Evolutionary conservation across 2,329 filamentous ascomycete species (phyloP).

Genomic region (Pseudogymnoascus sp.): DNA sequence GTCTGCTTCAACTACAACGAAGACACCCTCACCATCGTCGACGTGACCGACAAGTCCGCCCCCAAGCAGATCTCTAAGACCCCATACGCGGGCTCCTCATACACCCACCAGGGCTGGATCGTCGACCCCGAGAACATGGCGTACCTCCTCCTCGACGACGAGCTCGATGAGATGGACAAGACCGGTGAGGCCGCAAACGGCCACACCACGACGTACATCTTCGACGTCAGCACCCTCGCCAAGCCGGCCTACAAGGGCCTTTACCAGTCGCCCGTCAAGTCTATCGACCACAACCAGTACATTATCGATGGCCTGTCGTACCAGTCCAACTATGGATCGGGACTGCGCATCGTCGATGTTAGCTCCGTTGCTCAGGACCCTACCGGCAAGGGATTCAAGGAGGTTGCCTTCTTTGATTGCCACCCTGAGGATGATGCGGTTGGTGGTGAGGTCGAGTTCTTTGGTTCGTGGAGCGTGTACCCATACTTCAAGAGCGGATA

Average conservation of each 20-base stretch:
- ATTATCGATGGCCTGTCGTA: slow-evolving; percentile 34
- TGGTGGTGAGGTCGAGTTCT: slow-evolving; percentile 33
- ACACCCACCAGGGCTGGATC: slow-evolving; percentile 42
- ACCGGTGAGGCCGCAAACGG: slow-evolving; percentile 34
- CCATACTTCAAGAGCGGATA: slow-evolving; percentile 32
- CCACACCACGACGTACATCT: slow-evolving; percentile 42
- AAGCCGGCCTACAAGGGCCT: slow-evolving; percentile 34
- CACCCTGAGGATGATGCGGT: slow-evolving; percentile 22
- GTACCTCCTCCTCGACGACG: slow-evolving; percentile 44
- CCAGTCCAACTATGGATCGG: slow-evolving; percentile 42
- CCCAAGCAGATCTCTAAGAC: slow-evolving; percentile 37
- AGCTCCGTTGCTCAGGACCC: slow-evolving; percentile 28
- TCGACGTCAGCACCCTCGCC: slow-evolving; percentile 35
- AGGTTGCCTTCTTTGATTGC: slow-evolving; percentile 33
- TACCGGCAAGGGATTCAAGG: slow-evolving; percentile 31
- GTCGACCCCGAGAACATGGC: slow-evolving; percentile 30
- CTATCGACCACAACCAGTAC: slow-evolving; percentile 41
- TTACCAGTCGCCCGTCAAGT: slow-evolving; percentile 31
- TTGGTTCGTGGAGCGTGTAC: slow-evolving; percentile 36
- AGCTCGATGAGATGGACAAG: slow-evolving; percentile 40
- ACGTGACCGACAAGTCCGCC: slow-evolving; percentile 35
- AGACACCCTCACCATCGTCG: slow-evolving; percentile 35
- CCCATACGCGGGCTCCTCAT: slow-evolving; percentile 39
- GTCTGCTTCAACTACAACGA: slow-evolving; percentile 21
- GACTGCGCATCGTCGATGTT: slow-evolving; percentile 31